These are phyloP conservation scores for Elsinoe ampelina DNA, from an alignment of 2,329 filamentous ascomycete genomes.

Conservation along the genomic window DNA sequence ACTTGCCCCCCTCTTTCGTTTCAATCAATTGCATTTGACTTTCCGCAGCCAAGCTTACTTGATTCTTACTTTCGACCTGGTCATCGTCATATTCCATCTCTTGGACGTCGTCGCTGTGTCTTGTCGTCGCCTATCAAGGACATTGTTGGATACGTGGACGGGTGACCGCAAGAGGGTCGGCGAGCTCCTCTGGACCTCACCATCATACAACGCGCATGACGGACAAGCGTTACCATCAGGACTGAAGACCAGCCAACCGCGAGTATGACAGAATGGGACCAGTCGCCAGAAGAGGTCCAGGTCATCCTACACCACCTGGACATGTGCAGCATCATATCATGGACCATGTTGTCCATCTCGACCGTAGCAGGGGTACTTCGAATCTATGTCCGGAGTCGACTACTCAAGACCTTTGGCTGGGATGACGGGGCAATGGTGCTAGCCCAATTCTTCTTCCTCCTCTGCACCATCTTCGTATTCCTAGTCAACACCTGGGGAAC, in stretches of 20 bases:
- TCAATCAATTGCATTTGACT: neutral
- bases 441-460: slow-evolving; percentile 7
- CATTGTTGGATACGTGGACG: neutral
- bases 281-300: neutral
- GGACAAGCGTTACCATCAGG: neutral
- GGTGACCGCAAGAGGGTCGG: neutral
- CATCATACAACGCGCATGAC: neutral
- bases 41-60: slow-evolving; percentile 4
- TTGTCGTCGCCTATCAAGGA: neutral
- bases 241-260: neutral
- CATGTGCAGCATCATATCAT: slow-evolving; percentile 3
- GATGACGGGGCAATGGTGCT: slow-evolving; percentile 34
- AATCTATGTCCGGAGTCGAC: slow-evolving; percentile 31
- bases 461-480: neutral
- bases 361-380: slow-evolving; percentile 33
- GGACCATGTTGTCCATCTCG: slow-evolving; percentile 22
- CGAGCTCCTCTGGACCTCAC: too few relatives aligned
- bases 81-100: neutral
- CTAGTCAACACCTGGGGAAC: neutral
- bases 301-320: neutral
- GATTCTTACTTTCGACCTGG: neutral
- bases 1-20: neutral
- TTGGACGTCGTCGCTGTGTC: neutral
- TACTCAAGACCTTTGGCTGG: slow-evolving; percentile 35
- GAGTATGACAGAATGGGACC: neutral